Evolutionary conservation across 2,329 filamentous ascomycete species (phyloP), one percentile per base, ranked within the genome.

Genomic region (Pseudopithomyces chartarum): DNA sequence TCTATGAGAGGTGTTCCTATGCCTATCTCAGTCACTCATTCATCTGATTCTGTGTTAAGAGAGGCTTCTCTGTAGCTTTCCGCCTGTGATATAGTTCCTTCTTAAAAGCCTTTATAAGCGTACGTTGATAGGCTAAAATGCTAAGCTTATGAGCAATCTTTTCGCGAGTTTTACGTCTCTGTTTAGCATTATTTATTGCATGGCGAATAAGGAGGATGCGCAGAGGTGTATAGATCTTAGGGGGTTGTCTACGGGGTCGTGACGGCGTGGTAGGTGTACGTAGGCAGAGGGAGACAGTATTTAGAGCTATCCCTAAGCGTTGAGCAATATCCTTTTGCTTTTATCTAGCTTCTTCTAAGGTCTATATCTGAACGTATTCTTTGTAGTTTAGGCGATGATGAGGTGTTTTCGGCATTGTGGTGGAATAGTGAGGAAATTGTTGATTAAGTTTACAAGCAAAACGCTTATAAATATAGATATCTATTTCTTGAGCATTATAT

Each of bases 101-200:
- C 26, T 55, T 22, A 49, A 55, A 55, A 23, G 52, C 52, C 23
- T 55, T 55, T 4, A 50, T 44, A 15, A 55, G 52, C n/a, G 45
- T 11, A 10, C 52, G 45, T 5, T 19, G 36, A 22, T 23, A 49
- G 29, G 26, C 45, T 8, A 32, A 12, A n/a, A 55, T 55, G 2
- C 52, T 45, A 19, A 55, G 52, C 52, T 55, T 45, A 6, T 55
- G 22, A n/a, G 38, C 50, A 22, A 53, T 53, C 40, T 44, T 15
- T 29, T 47, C 42, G 5, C 26, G 11, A 19, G 52, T 33, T 36
- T 55, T 55, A 10, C 44, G 20, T 8, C 36, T 22, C 36, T 54
- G 52, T 22, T 54, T 34, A 40, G 42, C 32, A 20, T 47, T 48
- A 13, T 39, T 5, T 23, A 43, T 54, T 10, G 52, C 44, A 48